Base-by-base conservation (phyloP, 768 basidiomycete species). In the Royoungia palumana region DNA sequence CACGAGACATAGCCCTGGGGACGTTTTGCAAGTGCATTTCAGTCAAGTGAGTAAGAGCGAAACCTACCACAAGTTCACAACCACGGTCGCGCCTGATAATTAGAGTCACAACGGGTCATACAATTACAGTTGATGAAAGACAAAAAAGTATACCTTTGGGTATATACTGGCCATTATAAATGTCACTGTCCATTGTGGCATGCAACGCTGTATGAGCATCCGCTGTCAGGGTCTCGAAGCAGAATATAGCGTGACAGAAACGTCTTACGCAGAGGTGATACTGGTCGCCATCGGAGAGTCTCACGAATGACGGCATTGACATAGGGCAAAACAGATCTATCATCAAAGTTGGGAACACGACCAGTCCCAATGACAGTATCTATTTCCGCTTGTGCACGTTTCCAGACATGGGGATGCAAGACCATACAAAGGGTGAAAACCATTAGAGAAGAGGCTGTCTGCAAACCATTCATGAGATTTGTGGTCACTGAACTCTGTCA, bases 151-250 rank as follows among this genome's bases (percentile, higher is more conserved):
- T 11, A 9, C 68, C 66, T 43, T 65, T 62, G 0, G 71, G 71
- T 21, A 72, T 60, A 21, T 51, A 58, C 47, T 60, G 63, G 0
- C 66, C 70, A 11, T 56, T 47, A 47, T 68, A 70, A 6, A 64
- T 45, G 37, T 72, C 71, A 30, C 68, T 64, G 14, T 55, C 49
- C 5, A 47, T 54, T 0, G 60, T 49, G 4, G 49, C 41, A n/a
- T 50, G 49, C 49, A 32, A 41, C 14, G 35, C 13, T 10, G 39
- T 39, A 41, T 32, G 30, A 5, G 13, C 13, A 28, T 28, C 9
- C 28, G 30, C 8, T 5, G 27, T 28, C 27, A 28, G 27, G 2
- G 2, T 28, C 11, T 25, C 24, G 5, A 28, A 28, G 27, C 5
- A 10, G 11, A 28, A 5, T 2, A 10, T n/a, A n/a, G n/a, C n/a